Evolutionary conservation across 306 rosid genomes (phyloP), one percentile per base, ranked within the genome.

Genomic region (Cicer cuneatum): DNA sequence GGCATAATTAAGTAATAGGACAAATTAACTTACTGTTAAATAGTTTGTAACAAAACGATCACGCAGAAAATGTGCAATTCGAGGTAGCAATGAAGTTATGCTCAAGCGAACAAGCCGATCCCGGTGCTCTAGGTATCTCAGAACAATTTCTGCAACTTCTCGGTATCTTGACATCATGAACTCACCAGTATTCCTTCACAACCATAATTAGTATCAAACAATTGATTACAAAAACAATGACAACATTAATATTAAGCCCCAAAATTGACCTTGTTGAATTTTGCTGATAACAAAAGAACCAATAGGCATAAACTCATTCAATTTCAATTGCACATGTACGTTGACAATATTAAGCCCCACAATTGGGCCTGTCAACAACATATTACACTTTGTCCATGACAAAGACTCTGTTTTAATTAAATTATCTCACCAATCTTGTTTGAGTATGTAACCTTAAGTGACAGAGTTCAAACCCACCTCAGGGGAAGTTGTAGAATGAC

Each of bases 151-250:
- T 1, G 98, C 97, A 86, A 94, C 98, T 90, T 94, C 99, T 70
- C 96, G 90, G 64, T 94, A 94, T 85, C 99, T 90, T 74, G 99
- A 92, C 99, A 94, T 94, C 99, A 94, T 94, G 76, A 94, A 94
- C 78, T 94, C 99, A 57, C 99, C 99, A 2, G 99, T 91, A 81
- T 94, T 94, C 96, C 99, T 94, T 85, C 77, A 63, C 72, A 86
- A 24, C 69, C 63, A 75, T 58, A 72, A 73, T 58, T 56, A 83
- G 52, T 57, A 45, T 59, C 37, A 63, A 35, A 69, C 11, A 61
- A 78, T 58, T 57, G 48, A 18, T 29, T 58, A 57, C 57, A 38
- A 51, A 43, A 58, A 60, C 40, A 59, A 51, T 51, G 42, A 35
- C 13, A 76, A 83, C 74, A 57, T 75, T 39, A n/a, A 69, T 33